Base-by-base conservation (phyloP, 2,329 filamentous ascomycete species). In the Xylaria sp. region DNA sequence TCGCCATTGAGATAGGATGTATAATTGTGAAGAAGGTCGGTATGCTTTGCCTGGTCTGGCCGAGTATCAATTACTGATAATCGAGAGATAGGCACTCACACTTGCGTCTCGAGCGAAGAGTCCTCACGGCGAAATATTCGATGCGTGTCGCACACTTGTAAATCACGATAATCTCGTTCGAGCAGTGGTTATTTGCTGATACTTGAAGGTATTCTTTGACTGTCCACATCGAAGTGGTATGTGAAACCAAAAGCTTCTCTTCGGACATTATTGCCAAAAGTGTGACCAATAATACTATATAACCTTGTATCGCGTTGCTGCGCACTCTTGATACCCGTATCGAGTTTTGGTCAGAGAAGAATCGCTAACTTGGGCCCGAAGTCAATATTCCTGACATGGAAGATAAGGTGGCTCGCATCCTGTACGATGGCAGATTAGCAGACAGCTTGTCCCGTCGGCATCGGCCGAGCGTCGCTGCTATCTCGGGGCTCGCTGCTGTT, bases 141-240 rank as follows among this genome's bases (percentile, higher is more conserved):
- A 64, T 39, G n/a, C n/a, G n/a, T 64, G 61, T 12, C 41, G 61
- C 10, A 50, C 34, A 50, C 61, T 64, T 39, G 61, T 64, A 64
- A 57, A 2, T 50, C 41, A 20, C 28, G 41, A 64, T 64, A 1
- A 15, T 10, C 39, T 39, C 7, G 6, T 41, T 20, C 20, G 3
- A 46, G 15, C 9, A n/a, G 3, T 51, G 46, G n/a, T n/a, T 37
- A 3, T 50, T n/a, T 64, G 15, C 61, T 57, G 39, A 64, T 34
- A 2, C 1, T 37, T 39, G 3, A 37, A 64, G 61, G 61, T 50
- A n/a, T 64, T 64, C n/a, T 64, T 64, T 25, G 39, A 64, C 28
- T 64, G 52, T 20, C 61, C 37, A 23, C 39, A 64, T 57, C 18
- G 51, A 34, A 51, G 52, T 28, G 12, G 60, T 63, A 9, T 48